A percentile compares a stretch with the other conserved stretches of the same genome.
Evolutionary conservation across 345 rosid species (phyloP).

Genomic region (Lumnitzera littorea): DNA sequence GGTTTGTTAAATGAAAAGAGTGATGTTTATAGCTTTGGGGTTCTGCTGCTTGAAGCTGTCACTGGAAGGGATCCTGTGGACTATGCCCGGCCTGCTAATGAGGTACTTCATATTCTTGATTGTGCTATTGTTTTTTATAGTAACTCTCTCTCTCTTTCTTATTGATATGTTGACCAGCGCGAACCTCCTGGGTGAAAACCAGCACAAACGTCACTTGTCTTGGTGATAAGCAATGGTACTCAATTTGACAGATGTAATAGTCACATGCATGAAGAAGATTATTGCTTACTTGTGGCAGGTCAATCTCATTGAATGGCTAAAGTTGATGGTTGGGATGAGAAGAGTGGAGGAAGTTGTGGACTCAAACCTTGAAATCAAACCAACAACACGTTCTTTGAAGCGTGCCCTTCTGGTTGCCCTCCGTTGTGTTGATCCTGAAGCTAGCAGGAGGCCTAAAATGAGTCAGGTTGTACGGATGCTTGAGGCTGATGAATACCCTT

Average conservation of each 20-base stretch:
- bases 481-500: constrained; percentile 80
- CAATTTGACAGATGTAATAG: too few species aligned
- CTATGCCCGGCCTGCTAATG: constrained; percentile 80
- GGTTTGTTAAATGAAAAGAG: constrained; percentile 89
- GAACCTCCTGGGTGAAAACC: not conserved
- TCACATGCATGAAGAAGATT: not conserved
- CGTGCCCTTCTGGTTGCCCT: constrained; percentile 74
- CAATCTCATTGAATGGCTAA: constrained; percentile 93
- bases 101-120: constrained; percentile 33
- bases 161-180: too few species aligned
- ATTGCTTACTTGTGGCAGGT: constrained; percentile 31
- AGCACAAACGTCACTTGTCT: not conserved
- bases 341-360: constrained; percentile 94
- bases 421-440: constrained; percentile 82
- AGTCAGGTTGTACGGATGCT: constrained; percentile 86
- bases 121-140: not conserved
- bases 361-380: constrained; percentile 64
- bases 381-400: constrained; percentile 60
- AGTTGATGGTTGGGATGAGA: constrained; percentile 90
- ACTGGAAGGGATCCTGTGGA: constrained; percentile 97
- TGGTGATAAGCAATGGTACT: not conserved
- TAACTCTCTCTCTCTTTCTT: too few species aligned
- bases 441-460: constrained; percentile 90
- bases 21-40: constrained; percentile 92
- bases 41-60: constrained; percentile 79